Evolutionary conservation across 331 rosid species (phyloP).

Genomic region (Pyrus hybrid): DNA sequence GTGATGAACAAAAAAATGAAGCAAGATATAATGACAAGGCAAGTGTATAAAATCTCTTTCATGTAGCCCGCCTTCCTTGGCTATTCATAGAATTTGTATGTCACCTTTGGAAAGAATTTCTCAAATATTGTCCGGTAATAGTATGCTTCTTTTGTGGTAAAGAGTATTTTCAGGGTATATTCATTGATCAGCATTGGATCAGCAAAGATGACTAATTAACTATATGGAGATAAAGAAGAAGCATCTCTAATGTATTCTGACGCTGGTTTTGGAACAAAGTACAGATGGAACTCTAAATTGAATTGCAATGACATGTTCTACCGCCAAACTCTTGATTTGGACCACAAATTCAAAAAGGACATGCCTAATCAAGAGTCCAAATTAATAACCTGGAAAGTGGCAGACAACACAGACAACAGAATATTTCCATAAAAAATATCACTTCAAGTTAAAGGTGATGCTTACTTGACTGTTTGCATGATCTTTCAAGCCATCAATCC

Average conservation of each 20-base stretch:
- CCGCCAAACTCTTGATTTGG: background rate
- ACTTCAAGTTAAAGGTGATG: background rate
- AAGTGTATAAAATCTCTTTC: background rate
- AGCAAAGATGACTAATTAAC: slow-evolving; percentile 10
- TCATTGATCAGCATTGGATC: slow-evolving; percentile 66
- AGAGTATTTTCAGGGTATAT: slow-evolving; percentile 92
- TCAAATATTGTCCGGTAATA: slow-evolving; percentile 76
- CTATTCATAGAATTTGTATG: background rate
- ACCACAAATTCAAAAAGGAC: background rate
- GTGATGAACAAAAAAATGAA: background rate
- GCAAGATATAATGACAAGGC: background rate
- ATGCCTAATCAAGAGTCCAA: background rate
- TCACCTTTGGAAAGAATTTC: slow-evolving; percentile 87
- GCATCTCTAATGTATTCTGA: background rate
- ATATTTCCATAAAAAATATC: too few species aligned
- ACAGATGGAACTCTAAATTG: background rate
- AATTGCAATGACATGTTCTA: background rate
- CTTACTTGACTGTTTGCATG: slow-evolving; percentile 80
- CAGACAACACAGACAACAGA: background rate
- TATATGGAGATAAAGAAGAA: background rate
- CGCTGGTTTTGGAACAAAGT: background rate
- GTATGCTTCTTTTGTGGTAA: slow-evolving; percentile 86
- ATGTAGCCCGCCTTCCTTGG: background rate
- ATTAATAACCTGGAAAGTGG: background rate
- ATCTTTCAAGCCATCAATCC: slow-evolving; percentile 93